These are phyloP conservation scores for Apium graveolens DNA, from an alignment of 129 eudicot genomes.

Conservation along the genomic window DNA sequence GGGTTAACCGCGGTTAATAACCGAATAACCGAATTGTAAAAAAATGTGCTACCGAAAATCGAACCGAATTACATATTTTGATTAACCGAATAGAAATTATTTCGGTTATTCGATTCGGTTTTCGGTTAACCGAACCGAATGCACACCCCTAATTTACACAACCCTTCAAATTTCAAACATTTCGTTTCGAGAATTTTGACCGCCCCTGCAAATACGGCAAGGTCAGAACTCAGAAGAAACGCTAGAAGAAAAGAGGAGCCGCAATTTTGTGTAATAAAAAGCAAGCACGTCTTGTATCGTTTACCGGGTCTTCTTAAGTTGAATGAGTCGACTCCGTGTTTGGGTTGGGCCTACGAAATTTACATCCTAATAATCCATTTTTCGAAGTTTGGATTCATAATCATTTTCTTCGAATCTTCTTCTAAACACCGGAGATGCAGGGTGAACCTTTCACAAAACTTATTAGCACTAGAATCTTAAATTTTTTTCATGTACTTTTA, in stretches of 20 bases:
- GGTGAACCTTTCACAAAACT: too few relatives aligned
- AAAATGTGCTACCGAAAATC: too few relatives aligned
- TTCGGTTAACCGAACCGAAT: too few relatives aligned
- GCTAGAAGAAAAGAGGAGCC: background rate
- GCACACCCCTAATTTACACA: too few relatives aligned
- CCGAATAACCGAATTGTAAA: too few relatives aligned
- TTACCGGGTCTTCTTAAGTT: background rate
- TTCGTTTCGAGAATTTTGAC: background rate
- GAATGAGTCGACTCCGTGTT: background rate
- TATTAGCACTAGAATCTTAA: too few relatives aligned
- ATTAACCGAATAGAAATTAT: too few relatives aligned
- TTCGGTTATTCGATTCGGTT: too few relatives aligned
- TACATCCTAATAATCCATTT: background rate
- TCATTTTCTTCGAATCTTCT: background rate
- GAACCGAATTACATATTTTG: too few relatives aligned
- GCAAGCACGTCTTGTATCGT: background rate
- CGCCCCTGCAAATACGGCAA: background rate
- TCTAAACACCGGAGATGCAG: background rate
- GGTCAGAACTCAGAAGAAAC: background rate
- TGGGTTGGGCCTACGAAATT: background rate
- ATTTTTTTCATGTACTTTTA: too few relatives aligned
- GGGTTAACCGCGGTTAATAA: too few relatives aligned
- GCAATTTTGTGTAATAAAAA: background rate
- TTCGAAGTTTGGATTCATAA: background rate
- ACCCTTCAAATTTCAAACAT: background rate